These are phyloP conservation scores for Ceratocystis eucalypticola DNA, from an alignment of 2,329 filamentous ascomycete species.

Conservation along the genomic window DNA sequence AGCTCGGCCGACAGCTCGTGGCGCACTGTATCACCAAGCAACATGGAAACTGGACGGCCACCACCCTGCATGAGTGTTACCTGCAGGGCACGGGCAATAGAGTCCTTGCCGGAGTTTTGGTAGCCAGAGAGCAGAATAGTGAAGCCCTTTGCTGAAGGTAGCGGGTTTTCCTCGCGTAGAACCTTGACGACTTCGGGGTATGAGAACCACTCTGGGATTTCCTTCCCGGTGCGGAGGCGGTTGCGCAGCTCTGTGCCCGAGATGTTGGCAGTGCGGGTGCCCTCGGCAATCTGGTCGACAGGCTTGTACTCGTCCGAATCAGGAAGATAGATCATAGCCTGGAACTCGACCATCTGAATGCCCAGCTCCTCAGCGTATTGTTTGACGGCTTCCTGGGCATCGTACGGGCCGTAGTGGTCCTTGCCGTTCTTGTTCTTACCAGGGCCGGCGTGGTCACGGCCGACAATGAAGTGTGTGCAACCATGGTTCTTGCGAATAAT, in stretches of 20 bases:
- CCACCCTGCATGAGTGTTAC: slow-evolving; percentile 97
- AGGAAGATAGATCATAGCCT: slow-evolving; percentile 98
- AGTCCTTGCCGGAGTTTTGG: slow-evolving; percentile 93
- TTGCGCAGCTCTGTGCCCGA: slow-evolving; percentile 82
- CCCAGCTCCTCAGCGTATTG: slow-evolving; percentile 94
- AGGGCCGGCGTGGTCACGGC: slow-evolving; percentile 92
- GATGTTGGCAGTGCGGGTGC: slow-evolving; percentile 76
- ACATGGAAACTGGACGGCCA: slow-evolving; percentile 82
- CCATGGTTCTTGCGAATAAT: slow-evolving; percentile 99
- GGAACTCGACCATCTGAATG: slow-evolving; percentile 98
- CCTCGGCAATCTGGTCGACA: slow-evolving; percentile 73
- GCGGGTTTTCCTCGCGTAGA: slow-evolving; percentile 88
- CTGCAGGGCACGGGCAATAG: slow-evolving; percentile 87
- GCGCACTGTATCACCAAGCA: slow-evolving; percentile 91
- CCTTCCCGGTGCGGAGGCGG: slow-evolving; percentile 77
- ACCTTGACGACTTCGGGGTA: slow-evolving; percentile 98
- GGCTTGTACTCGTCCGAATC: slow-evolving; percentile 95
- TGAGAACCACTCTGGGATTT: slow-evolving; percentile 98
- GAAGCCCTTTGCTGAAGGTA: slow-evolving; percentile 85
- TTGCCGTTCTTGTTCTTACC: slow-evolving; percentile 96
- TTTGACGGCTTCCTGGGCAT: slow-evolving; percentile 90
- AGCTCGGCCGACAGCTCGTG: slow-evolving; percentile 87
- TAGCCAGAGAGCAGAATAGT: slow-evolving; percentile 96
- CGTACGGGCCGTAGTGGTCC: slow-evolving; percentile 97
- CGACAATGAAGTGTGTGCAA: slow-evolving; percentile 97